A percentile compares a stretch with the other conserved stretches of the same genome.
Evolutionary conservation across 2,329 filamentous ascomycete species (phyloP).

Genomic region (Huntiella savannae): DNA sequence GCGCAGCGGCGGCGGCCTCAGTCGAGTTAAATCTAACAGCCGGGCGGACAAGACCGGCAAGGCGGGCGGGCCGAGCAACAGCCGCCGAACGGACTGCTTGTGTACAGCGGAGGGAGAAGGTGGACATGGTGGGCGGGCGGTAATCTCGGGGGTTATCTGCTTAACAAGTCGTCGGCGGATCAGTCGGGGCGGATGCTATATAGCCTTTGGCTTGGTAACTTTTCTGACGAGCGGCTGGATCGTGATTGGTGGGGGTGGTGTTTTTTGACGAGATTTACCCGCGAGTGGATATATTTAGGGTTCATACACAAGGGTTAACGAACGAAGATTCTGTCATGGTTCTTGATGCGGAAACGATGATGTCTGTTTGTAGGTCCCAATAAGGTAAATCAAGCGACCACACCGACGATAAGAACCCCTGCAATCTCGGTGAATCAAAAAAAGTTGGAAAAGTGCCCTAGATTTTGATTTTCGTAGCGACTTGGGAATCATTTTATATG

Average conservation of each 20-base stretch:
- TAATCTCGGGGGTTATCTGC: background rate
- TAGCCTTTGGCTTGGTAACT: background rate
- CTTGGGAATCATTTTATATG: no score
- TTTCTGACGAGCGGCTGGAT: background rate
- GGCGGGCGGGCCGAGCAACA: conserved; percentile 26
- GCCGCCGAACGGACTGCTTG: conserved; percentile 24
- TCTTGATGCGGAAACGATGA: no score
- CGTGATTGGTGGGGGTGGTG: background rate
- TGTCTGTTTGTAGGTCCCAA: no score
- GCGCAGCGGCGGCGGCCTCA: conserved; percentile 34
- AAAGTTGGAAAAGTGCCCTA: conserved; percentile 4
- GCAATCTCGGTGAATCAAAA: conserved; percentile 10
- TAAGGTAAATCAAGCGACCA: no score
- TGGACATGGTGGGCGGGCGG: conserved; percentile 6
- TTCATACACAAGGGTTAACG: no score
- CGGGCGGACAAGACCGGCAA: conserved; percentile 18
- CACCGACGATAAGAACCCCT: conserved; percentile 9
- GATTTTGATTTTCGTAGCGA: background rate
- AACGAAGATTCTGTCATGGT: no score
- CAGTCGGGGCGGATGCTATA: no score
- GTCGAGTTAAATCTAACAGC: conserved; percentile 66
- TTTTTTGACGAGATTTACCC: background rate
- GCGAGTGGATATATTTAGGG: no score
- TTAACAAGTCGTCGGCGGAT: no score
- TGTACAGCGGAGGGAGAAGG: conserved; percentile 10